Conservation (phyloP, 2,329 filamentous ascomycete species). For the Penicillium corylophilum region DNA sequence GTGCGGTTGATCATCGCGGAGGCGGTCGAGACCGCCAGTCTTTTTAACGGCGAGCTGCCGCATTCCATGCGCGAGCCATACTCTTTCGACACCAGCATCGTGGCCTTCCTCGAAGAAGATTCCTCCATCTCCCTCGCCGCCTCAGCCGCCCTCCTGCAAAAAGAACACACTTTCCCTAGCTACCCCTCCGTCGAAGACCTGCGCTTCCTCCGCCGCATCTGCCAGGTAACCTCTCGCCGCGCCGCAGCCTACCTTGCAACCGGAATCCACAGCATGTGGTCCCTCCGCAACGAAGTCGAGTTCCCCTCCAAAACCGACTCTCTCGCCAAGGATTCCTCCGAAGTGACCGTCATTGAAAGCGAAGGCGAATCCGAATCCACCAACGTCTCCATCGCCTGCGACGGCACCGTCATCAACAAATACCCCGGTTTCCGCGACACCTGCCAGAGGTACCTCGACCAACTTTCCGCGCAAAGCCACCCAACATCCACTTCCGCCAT, state of each 20-base stretch:
- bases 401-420: conserved; percentile 54
- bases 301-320: conserved; percentile 28
- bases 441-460: conserved; percentile 46
- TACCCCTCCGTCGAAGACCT: conserved; percentile 52
- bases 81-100: conserved; percentile 58
- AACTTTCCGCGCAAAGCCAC: conserved; percentile 36
- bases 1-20: conserved; percentile 61
- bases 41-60: conserved; percentile 59
- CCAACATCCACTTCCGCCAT: conserved; percentile 29
- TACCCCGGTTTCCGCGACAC: conserved; percentile 49
- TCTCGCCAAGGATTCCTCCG: conserved; percentile 29
- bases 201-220: conserved; percentile 54
- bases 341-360: conserved; percentile 36
- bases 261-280: conserved; percentile 63
- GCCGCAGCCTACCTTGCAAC: conserved; percentile 63
- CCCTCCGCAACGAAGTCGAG: conserved; percentile 53
- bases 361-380: conserved; percentile 19
- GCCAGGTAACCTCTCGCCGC: conserved; percentile 56
- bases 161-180: conserved; percentile 50
- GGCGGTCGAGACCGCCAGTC: conserved; percentile 54
- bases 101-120: conserved; percentile 58
- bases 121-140: conserved; percentile 36
- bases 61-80: conserved; percentile 57
- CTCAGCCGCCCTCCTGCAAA: conserved; percentile 50
- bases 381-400: conserved; percentile 49